Base-by-base conservation (phyloP, 371 early-diverging fungal species). In the Dinochytrium kinnereticum region DNA sequence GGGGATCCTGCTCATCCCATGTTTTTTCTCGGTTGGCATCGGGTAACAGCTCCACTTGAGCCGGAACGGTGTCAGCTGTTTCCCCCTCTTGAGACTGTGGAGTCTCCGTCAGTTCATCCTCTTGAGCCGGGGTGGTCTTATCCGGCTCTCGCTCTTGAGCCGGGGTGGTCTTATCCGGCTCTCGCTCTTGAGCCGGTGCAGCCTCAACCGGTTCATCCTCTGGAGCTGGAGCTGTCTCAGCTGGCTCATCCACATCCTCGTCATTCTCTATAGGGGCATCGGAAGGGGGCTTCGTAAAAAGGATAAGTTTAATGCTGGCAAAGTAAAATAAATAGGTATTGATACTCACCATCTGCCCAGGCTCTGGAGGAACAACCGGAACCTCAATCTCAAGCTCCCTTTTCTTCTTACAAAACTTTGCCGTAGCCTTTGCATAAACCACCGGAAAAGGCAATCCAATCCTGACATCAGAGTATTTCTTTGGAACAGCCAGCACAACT, bases 51-150 rank as follows among this genome's bases (percentile, higher is more conserved):
- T 10, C 21, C 21, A 44, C 21, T 21, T 44, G 13, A 44, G 49
- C 10, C 21, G 49, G 91, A 75, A 87, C 83, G 67, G 90, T 80
- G 28, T 87, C 55, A 53, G n/a, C 26, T 26, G 13, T 53, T 53
- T 7, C 55, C 26, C 26, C 24, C 24, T 53, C 55, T 53, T n/a
- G n/a, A 53, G 10, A 13, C 55, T n/a, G n/a, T 26, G 26, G 26
- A n/a, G 5, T 26, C 55, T 53, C 55, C 26, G 13, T 26, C 55
- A 5, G 10, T 53, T 53, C 55, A 44, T 44, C 44, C 44, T 44
- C 44, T 53, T 13, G 5, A 13, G 55, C 26, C 24, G 17, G 10
- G n/a, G 17, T 5, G 5, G 55, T 53, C 55, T 5, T 53, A 13
- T n/a, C 5, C 55, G 55, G 13, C 7, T n/a, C 26, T 53, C 26